Evolutionary conservation across 1,284 basidiomycete genomes (phyloP), one percentile per base, ranked within the genome.

Genomic region (Papiliotrema flavescens): DNA sequence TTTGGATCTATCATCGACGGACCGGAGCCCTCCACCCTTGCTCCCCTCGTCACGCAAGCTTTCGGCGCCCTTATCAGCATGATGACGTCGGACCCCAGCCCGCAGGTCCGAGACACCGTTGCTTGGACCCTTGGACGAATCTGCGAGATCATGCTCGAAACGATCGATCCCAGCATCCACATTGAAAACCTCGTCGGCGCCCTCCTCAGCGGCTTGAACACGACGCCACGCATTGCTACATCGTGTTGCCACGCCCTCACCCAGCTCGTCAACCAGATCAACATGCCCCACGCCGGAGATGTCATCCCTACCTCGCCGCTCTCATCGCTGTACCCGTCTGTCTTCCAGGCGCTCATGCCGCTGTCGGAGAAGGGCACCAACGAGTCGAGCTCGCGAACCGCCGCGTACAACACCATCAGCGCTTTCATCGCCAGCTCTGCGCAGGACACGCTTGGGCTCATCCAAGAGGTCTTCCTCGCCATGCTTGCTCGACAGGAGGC

Each of bases 1-100:
- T 99, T 98, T 70, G 95, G 95, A 52, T 95, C 90, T 2, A 98
- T 99, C 69, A 84, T 98, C 51, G 94, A 98, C 61, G 95, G 96
- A 2, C 95, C 95, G 13, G 90, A 96, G 70, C 88, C 90, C 34
- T 79, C 79, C 41, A 68, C 62, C 28, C 84, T 99, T 47, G 87
- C 86, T 22, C 92, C 93, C 22, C 85, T 99, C 41, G 94, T 98
- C 62, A 85, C 89, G 65, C 93, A 98, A 76, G 95, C 96, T 2
- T 82, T 99, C 7, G 90, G 91, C 17, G 87, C 94, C 46, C 83
- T 99, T 56, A 92, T 98, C 70, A 86, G 87, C 67, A 97, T 98
- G 93, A 93, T 98, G 86, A 63, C 69, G 49, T 82, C 80, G 48
- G 95, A 98, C 76, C 73, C 81, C 44, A 88, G 92, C 64, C 56